Base-by-base conservation (phyloP, 176 grass and related monocot species). In the Carex pumila region DNA sequence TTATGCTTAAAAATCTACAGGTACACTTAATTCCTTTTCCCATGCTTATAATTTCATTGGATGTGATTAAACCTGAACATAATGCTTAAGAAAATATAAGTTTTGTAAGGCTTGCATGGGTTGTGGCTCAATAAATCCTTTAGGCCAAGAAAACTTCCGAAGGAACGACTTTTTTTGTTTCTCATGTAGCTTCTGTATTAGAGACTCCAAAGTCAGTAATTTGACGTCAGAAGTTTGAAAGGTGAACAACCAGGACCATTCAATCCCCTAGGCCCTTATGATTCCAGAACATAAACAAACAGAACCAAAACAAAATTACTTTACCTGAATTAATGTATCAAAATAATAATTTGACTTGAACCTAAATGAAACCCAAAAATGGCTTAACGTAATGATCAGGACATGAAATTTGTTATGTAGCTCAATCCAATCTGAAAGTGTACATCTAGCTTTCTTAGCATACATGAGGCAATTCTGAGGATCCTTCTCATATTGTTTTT, bases 1-100 rank as follows among this genome's bases (percentile, higher is more conserved):
- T 85, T 61, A 47, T 61, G 39, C 83, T 85, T 63, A 12, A 30
- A 22, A 75, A 78, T 18, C 68, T 85, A 30, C 83, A 78, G 41
- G 83, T 85, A 75, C 52, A n/a, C 61, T 12, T 50, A 10, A 50
- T 76, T 77, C 62, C 69, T 53, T 54, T 7, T 49, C 13, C 10
- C 18, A 9, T 81, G 37, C 12, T 61, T 41, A 37, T 63, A 3
- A 61, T 81, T 81, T 81, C 6, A 41, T 31, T 7, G 1, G 55
- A 30, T 62, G 60, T 25, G 8, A 6, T 62, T 62, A 21, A 62
- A 21, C 6, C 19, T 50, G 47, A 62, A 62, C 19, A 62, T 62
- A 21, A 29, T 62, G n/a, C 21, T 62, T 62, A 62, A 29, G 19
- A n/a, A 60, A 29, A 62, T 25, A 3, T 29, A 62, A 62, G 19